These are phyloP conservation scores for Colletotrichum godetiae DNA, from an alignment of 2,329 filamentous ascomycete genomes.

Conservation along the genomic window DNA sequence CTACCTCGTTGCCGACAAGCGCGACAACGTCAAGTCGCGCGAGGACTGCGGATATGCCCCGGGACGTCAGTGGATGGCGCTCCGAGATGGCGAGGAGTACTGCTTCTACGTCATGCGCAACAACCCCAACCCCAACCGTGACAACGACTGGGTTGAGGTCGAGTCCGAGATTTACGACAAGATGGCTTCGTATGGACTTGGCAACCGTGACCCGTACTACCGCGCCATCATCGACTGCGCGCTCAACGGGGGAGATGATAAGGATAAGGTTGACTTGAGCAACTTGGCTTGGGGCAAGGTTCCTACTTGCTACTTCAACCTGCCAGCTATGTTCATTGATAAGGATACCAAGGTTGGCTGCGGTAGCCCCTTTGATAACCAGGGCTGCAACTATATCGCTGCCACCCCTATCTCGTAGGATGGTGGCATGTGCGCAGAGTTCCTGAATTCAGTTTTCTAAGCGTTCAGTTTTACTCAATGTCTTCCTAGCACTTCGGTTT, in stretches of 20 bases:
- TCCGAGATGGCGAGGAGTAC: slow-evolving; percentile 14
- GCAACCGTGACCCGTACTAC: slow-evolving; percentile 10
- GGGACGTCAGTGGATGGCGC: slow-evolving; percentile 10
- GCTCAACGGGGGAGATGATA: slow-evolving; percentile 4
- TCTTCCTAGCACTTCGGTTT: no score
- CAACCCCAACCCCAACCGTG: slow-evolving; percentile 3
- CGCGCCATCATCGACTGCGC: slow-evolving; percentile 17
- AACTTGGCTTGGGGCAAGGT: slow-evolving; percentile 49
- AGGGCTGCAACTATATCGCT: not conserved
- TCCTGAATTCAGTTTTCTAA: no score
- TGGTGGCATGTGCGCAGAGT: not conserved
- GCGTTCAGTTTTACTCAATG: no score
- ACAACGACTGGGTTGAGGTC: slow-evolving; percentile 21
- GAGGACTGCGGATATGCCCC: slow-evolving; percentile 8
- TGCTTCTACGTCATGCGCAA: slow-evolving; percentile 27
- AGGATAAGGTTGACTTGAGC: slow-evolving; percentile 53
- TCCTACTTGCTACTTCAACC: slow-evolving; percentile 54
- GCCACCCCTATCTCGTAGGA: not conserved
- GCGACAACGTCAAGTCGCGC: not conserved
- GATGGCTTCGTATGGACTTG: slow-evolving; percentile 13
- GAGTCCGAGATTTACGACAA: slow-evolving; percentile 1
- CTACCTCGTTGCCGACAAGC: slow-evolving; percentile 21
- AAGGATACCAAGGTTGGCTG: slow-evolving; percentile 6
- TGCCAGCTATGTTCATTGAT: slow-evolving; percentile 22
- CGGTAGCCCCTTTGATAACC: slow-evolving; percentile 11